phyloP scores from a whole-genome alignment of 2,329 filamentous ascomycete species.

The Xylariales sp. region DNA sequence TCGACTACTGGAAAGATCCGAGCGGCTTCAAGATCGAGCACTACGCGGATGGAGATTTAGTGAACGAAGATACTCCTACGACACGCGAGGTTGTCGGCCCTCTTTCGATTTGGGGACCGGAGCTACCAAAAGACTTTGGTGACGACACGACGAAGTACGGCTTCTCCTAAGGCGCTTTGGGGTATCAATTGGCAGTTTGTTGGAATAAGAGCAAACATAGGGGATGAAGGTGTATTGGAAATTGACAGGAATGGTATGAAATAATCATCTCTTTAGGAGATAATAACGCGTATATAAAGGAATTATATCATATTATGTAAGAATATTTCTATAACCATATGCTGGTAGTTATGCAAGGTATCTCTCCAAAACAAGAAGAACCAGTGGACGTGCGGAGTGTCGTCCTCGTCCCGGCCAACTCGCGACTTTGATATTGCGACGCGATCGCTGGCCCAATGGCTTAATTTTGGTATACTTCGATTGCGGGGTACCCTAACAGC shows the following conservation, averaged over 20 bases:
- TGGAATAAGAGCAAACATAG: background rate
- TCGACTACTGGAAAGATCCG: conserved; percentile 55
- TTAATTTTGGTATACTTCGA: conserved; percentile 2
- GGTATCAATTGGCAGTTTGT: background rate
- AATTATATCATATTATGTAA: background rate
- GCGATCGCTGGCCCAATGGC: conserved; percentile 14
- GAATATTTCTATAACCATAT: conserved; percentile 1
- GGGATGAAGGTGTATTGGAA: too few relatives aligned
- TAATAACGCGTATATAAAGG: background rate
- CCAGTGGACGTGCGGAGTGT: background rate
- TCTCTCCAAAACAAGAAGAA: background rate
- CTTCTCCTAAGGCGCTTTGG: background rate
- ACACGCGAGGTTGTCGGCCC: conserved; percentile 48
- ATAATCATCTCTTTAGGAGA: background rate
- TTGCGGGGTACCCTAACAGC: background rate
- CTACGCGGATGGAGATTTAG: conserved; percentile 69
- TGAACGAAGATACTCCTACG: conserved; percentile 56
- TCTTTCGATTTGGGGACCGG: conserved; percentile 41
- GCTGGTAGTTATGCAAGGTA: background rate
- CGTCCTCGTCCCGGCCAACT: background rate
- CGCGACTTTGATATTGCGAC: background rate
- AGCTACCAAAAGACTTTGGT: conserved; percentile 39
- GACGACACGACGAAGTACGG: conserved; percentile 32
- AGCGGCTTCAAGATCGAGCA: conserved; percentile 61
- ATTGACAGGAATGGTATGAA: background rate